Conservation (phyloP, 305 asterid species). For the Solanum hybrid region DNA sequence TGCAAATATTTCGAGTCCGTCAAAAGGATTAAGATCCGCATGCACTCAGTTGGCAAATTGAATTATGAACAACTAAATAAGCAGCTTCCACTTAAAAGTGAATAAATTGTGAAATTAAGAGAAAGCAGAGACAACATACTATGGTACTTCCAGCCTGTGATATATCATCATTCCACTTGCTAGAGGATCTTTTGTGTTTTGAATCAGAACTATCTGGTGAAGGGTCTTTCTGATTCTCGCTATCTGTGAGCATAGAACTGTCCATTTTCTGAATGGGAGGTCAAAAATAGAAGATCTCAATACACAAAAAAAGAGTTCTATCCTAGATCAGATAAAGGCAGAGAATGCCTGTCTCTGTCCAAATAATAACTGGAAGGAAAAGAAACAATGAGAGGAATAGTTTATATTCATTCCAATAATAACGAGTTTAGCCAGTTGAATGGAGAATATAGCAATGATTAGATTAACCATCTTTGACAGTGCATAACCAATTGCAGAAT, state of each 20-base stretch:
- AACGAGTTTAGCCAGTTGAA: background rate
- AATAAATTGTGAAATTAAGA: slow-evolving; percentile 4
- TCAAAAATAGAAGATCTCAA: slow-evolving; percentile 24
- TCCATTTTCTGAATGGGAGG: slow-evolving; percentile 64
- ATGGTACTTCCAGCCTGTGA: slow-evolving; percentile 84
- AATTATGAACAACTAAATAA: slow-evolving; percentile 1
- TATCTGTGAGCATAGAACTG: slow-evolving; percentile 51
- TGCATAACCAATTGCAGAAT: background rate
- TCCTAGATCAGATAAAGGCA: background rate
- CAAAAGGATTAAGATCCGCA: background rate
- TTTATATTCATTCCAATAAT: background rate
- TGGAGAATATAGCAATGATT: background rate
- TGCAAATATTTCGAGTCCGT: background rate
- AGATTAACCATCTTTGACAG: background rate
- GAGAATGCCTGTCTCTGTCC: background rate
- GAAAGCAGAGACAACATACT: slow-evolving; percentile 34
- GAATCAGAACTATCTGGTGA: slow-evolving; percentile 23
- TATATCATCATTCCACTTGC: slow-evolving; percentile 84
- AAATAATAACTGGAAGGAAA: background rate
- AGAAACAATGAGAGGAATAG: background rate
- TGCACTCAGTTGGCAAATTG: background rate
- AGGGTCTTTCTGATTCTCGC: slow-evolving; percentile 56
- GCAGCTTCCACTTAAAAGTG: background rate
- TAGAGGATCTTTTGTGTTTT: slow-evolving; percentile 47
- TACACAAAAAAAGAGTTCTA: background rate